phyloP scores from a whole-genome alignment of 805 yeast species.

The Candida golubevii region DNA sequence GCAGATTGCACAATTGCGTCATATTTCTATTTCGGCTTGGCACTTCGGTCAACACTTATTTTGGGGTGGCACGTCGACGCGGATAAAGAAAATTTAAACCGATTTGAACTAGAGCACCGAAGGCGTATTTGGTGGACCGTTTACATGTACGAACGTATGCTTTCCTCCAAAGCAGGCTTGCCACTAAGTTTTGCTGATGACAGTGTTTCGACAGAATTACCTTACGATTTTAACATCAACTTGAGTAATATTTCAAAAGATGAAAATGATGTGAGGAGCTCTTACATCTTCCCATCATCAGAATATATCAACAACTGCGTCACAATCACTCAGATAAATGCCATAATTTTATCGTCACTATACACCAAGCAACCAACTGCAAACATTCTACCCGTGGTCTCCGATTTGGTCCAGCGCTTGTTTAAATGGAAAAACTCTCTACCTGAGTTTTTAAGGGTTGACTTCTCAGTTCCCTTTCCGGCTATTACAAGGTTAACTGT shows the following conservation, averaged over 20 bases:
- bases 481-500: constrained; percentile 63
- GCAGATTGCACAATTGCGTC: constrained; percentile 83
- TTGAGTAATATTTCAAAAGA: constrained; percentile 31
- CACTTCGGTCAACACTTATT: constrained; percentile 65
- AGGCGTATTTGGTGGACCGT: constrained; percentile 48
- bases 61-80: constrained; percentile 82
- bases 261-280: constrained; percentile 52
- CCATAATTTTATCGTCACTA: constrained; percentile 61
- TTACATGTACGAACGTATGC: constrained; percentile 60
- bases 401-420: constrained; percentile 62
- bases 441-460: constrained; percentile 62
- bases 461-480: constrained; percentile 50
- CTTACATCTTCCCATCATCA: constrained; percentile 73
- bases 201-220: constrained; percentile 73
- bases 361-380: constrained; percentile 73
- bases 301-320: constrained; percentile 75
- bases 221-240: constrained; percentile 65
- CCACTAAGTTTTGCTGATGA: constrained; percentile 78
- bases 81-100: constrained; percentile 53
- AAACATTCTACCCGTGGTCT: constrained; percentile 71
- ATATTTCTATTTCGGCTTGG: constrained; percentile 74
- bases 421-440: constrained; percentile 63
- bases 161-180: constrained; percentile 76
- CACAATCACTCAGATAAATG: constrained; percentile 73
- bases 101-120: constrained; percentile 53